These are phyloP conservation scores for Brassica juncea DNA, from an alignment of 345 rosid species.

Conservation along the genomic window DNA sequence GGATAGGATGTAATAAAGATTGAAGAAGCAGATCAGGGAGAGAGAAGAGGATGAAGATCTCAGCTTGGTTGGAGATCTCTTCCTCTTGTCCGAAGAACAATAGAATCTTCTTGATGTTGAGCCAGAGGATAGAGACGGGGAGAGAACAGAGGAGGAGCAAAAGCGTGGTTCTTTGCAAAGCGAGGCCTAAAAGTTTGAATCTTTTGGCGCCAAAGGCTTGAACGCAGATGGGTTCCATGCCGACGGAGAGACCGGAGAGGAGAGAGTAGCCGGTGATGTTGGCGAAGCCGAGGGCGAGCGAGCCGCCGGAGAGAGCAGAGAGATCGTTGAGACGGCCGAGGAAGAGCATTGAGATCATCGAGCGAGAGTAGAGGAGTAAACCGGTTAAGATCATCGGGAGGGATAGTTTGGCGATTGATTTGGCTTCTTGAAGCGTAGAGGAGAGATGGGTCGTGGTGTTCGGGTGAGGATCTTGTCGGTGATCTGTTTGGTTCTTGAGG, in stretches of 20 bases:
- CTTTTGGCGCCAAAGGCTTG: slow-evolving; percentile 87
- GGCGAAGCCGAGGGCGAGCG: slow-evolving; percentile 82
- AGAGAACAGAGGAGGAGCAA: slow-evolving; percentile 62
- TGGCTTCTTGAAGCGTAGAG: slow-evolving; percentile 50
- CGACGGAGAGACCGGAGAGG: slow-evolving; percentile 84
- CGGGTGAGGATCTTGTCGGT: slow-evolving; percentile 36
- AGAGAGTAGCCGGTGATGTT: slow-evolving; percentile 92
- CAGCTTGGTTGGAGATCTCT: slow-evolving; percentile 63
- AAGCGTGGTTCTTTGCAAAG: slow-evolving; percentile 66
- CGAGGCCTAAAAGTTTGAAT: slow-evolving; percentile 67
- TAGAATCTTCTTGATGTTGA: slow-evolving; percentile 68
- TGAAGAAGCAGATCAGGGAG: slow-evolving; percentile 76
- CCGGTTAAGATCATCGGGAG: slow-evolving; percentile 70
- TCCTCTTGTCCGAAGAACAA: slow-evolving; percentile 62
- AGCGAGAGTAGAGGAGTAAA: slow-evolving; percentile 72
- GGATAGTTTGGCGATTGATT: slow-evolving; percentile 58
- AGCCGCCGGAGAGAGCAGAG: slow-evolving; percentile 71
- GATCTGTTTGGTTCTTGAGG: slow-evolving; percentile 43
- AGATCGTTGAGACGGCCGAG: slow-evolving; percentile 80
- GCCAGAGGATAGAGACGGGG: slow-evolving; percentile 68
- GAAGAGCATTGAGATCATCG: slow-evolving; percentile 87
- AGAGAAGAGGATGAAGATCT: slow-evolving; percentile 62
- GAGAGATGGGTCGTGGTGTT: slow-evolving; percentile 31
- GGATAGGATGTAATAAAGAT: slow-evolving; percentile 72
- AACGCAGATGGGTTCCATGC: slow-evolving; percentile 92